Base-by-base conservation (phyloP, 768 basidiomycete genomes). In the Lactarius sanguifluus region DNA sequence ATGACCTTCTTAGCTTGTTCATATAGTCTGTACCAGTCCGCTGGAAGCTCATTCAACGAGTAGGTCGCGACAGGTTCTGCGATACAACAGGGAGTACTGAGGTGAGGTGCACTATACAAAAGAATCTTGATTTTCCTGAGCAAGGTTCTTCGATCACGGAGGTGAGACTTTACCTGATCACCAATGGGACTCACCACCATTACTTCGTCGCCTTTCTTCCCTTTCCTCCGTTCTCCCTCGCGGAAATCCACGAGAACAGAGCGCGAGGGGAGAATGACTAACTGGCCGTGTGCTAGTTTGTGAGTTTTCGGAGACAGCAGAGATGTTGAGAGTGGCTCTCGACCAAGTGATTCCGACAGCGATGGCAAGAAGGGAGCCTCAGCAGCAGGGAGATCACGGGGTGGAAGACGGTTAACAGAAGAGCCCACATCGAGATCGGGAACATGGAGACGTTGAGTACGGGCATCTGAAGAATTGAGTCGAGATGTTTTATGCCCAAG, bases 171-270 rank as follows among this genome's bases (percentile, higher is more conserved):
- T 66, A 82, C 83, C 71, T 77, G 72, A 2, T 59, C 55, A 8
- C 82, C 83, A 57, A 77, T 74, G 28, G 79, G 64, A 71, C 76
- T 76, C 36, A 85, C 74, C 30, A 82, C 64, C 28, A 85, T 70
- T 13, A 85, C 82, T 68, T 83, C 78, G 15, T 78, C 74, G 6
- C 82, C 84, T 66, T 76, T 80, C 34, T 77, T 72, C 6, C 81
- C 81, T 47, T 77, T 79, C 56, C 81, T 76, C 5, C 83, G 78
- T 67, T 85, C 81, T 34, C 81, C 80, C 73, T 84, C 82, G n/a
- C 85, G 80, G 59, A 85, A 82, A 71, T 86, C 85, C 32, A 85
- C 80, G 1, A 86, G 76, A n/a, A 83, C 67, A 25, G 81, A 78
- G 56, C 71, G 76, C 2, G 83, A 85, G 9, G 82, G 82, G 10